Base-by-base conservation (phyloP, 129 eudicot species). In the Centella asiatica region DNA sequence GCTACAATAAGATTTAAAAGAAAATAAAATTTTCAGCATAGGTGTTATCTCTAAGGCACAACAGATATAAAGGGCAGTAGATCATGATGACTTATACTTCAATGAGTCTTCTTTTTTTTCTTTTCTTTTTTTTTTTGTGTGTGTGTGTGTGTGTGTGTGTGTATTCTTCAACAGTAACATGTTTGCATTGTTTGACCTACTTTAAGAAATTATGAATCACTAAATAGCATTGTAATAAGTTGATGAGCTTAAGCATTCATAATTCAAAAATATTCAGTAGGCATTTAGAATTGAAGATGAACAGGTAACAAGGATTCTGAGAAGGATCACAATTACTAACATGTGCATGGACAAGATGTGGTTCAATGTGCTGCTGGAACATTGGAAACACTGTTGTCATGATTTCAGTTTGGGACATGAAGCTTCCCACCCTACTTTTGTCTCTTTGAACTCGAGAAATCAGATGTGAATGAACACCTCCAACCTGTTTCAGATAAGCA, bases 301-400 rank as follows among this genome's bases (percentile, higher is more conserved):
- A 34, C 13, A 18, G 20, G 28, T 7, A 33, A 34, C 23, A 46
- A 44, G 14, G 29, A 39, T 27, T 46, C 34, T 61, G 15, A 18
- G 44, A 53, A 57, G 9, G 44, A 40, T 68, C 47, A 29, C 18
- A 74, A 57, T 7, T 29, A 86, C 97, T 83, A 47, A 92, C 96
- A 78, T 92, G 99, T 34, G 99, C 99, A 69, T 87, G 94, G 73
- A 87, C 99, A 40, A 92, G 99, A 76, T 92, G 99, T 19, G 99
- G 99, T 78, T 92, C 99, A 45, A 92, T 92, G 84, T 92, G 88
- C 65, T 84, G 92, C 83, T 92, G 99, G 69, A 92, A 92, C 92
- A 92, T 87, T 24, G 99, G 99, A 70, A 92, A 92, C 57, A 92
- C 99, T 0, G 99, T 85, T 40, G 79, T 87, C 99, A 92, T 92